These are phyloP conservation scores for Coemansia sp. DNA, from an alignment of 192 early-diverging fungal genomes.

Conservation along the genomic window DNA sequence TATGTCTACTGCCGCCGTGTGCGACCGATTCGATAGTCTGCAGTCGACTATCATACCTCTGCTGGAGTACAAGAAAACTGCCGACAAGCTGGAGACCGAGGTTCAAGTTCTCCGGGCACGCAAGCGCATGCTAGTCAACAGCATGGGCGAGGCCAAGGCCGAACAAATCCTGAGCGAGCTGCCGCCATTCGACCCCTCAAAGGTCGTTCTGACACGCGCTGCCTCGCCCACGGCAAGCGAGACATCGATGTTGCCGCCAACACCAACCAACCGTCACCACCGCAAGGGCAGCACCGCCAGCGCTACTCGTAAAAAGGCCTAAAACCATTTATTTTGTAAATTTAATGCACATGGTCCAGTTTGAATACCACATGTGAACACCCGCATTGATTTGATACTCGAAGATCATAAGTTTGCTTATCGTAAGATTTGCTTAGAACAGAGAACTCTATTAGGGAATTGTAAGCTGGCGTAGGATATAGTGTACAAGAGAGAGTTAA, in stretches of 20 bases:
- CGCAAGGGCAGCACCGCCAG: constrained; percentile 52
- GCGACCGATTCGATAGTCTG: constrained; percentile 78
- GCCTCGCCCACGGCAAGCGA: constrained; percentile 16
- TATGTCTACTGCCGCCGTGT: constrained; percentile 83
- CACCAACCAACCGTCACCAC: constrained; percentile 24
- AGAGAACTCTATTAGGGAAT: background rate
- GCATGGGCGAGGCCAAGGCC: constrained; percentile 38
- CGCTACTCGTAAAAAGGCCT: constrained; percentile 38
- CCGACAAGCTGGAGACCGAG: constrained; percentile 82
- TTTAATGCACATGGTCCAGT: background rate
- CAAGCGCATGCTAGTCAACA: constrained; percentile 47
- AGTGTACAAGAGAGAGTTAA: constrained; percentile 3
- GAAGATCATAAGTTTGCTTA: background rate
- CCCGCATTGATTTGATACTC: background rate
- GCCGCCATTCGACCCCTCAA: constrained; percentile 33
- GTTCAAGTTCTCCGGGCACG: constrained; percentile 56
- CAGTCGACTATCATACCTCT: constrained; percentile 73
- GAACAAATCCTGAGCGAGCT: constrained; percentile 33
- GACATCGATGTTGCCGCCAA: background rate
- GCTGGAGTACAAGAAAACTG: constrained; percentile 81
- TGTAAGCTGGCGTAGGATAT: background rate
- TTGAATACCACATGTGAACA: background rate
- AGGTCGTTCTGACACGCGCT: constrained; percentile 11
- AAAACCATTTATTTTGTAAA: background rate
- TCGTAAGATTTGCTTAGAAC: background rate